Base-by-base conservation (phyloP, 768 basidiomycete species). In the Xerocomus spinulosus region DNA sequence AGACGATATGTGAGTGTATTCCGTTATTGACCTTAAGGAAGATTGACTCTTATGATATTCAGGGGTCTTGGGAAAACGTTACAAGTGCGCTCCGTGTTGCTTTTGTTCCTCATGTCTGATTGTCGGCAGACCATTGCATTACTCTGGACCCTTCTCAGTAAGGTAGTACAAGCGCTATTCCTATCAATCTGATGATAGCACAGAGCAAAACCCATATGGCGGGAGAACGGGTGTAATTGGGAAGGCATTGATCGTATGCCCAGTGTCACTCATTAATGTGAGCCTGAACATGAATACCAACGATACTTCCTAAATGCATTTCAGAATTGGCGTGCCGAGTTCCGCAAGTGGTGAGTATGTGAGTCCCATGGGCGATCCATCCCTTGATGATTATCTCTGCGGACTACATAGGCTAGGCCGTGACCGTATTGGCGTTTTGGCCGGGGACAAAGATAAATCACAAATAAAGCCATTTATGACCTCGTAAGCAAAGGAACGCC, bases 51-150 rank as follows among this genome's bases (percentile, higher is more conserved):
- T 30, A 18, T 46, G 41, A 15, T 28, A 50, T 29, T 17, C 73
- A 85, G 94, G 94, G 95, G 95, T 42, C 79, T 99, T 42, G 96
- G 96, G n/a, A 99, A 99, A 72, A 96, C 93, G 1, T 68, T 92
- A 8, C 89, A 91, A 73, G 87, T 79, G 42, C 44, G 64, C 33
- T 32, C 24, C 24, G 12, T 29, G 17, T 45, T 25, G 15, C 4
- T 20, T 29, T 50, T 17, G 39, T 39, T 42, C 26, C 20, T 28
- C 24, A 17, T 43, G 9, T 35, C 42, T 60, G 15, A 68, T 38
- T 26, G 8, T 24, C 35, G 13, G 49, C 64, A 42, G 82, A 94
- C 94, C 0, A 94, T 99, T 46, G 74, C 84, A n/a, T 76, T 99
- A 13, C 72, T 97, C 8, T 93, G 92, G 87, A 97, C 92, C 0